These are phyloP conservation scores for Claviceps paspali DNA, from an alignment of 2,329 filamentous ascomycete genomes.

Conservation along the genomic window DNA sequence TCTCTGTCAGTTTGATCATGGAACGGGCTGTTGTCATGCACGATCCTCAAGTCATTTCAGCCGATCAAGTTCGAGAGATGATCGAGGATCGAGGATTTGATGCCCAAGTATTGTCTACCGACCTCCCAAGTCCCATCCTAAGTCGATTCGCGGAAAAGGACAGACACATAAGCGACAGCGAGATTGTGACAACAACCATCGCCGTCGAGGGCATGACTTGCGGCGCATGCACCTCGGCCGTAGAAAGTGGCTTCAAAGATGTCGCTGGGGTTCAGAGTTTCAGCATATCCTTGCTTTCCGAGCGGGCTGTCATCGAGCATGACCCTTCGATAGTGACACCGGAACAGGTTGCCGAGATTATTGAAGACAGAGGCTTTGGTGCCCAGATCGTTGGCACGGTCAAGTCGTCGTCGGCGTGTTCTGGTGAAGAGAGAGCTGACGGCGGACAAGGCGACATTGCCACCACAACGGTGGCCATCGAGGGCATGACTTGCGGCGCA, in stretches of 20 bases:
- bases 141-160: slow-evolving; percentile 21
- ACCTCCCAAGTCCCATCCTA: slow-evolving; percentile 44
- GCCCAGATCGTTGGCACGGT: slow-evolving; percentile 63
- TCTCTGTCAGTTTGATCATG: slow-evolving; percentile 89
- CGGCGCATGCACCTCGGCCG: slow-evolving; percentile 73
- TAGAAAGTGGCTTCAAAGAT: slow-evolving; percentile 67
- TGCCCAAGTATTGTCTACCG: slow-evolving; percentile 71
- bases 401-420: slow-evolving; percentile 21
- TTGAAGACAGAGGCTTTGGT: slow-evolving; percentile 64
- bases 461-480: slow-evolving; percentile 75
- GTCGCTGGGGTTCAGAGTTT: slow-evolving; percentile 59
- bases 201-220: slow-evolving; percentile 83
- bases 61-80: slow-evolving; percentile 65
- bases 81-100: slow-evolving; percentile 91
- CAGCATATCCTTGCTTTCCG: slow-evolving; percentile 70
- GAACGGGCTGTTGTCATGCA: slow-evolving; percentile 91
- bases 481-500: slow-evolving; percentile 95
- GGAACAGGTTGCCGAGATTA: slow-evolving; percentile 41
- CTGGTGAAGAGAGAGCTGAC: slow-evolving; percentile 15
- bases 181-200: slow-evolving; percentile 53
- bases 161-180: slow-evolving; percentile 22
- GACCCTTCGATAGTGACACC: slow-evolving; percentile 41
- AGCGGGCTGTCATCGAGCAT: slow-evolving; percentile 74
- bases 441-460: slow-evolving; percentile 26
- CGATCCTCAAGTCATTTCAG: slow-evolving; percentile 56